Evolutionary conservation across 2,329 filamentous ascomycete species (phyloP).

Genomic region (Sarocladiaceae sp.): DNA sequence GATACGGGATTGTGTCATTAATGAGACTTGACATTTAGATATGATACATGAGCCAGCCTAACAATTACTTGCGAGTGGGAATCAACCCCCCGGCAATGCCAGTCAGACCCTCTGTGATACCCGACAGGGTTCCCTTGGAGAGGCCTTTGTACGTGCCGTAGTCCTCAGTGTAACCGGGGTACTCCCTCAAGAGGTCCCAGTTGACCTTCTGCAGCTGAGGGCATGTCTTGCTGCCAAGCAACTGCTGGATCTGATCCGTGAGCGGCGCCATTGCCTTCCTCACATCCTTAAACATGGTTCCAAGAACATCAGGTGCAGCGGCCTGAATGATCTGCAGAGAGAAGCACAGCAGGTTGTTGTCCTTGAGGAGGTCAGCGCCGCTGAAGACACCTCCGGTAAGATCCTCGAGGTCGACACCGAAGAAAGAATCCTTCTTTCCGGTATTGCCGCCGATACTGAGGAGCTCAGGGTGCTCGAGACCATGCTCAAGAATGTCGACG

Average conservation of each 20-base stretch:
- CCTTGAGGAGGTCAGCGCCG: conserved; percentile 29
- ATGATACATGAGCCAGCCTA: too few species aligned
- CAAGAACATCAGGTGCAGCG: conserved; percentile 32
- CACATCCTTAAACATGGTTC: conserved; percentile 21
- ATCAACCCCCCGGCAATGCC: conserved; percentile 10
- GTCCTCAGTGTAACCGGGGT: conserved; percentile 9
- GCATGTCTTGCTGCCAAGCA: conserved; percentile 7
- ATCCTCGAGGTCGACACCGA: conserved; percentile 34
- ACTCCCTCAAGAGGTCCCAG: conserved; percentile 10
- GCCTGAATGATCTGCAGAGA: conserved; percentile 29
- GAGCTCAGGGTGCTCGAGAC: conserved; percentile 32
- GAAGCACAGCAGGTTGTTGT: conserved; percentile 40
- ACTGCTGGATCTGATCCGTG: conserved; percentile 9
- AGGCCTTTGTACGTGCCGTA: conserved; percentile 13
- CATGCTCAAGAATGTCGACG: conserved; percentile 29
- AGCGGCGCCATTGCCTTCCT: conserved; percentile 8
- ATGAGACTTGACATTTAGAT: too few species aligned
- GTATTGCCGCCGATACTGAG: conserved; percentile 43
- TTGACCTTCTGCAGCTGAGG: conserved; percentile 10
- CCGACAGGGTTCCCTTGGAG: conserved; percentile 8
- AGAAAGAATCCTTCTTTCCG: conserved; percentile 41
- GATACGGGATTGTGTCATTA: too few species aligned
- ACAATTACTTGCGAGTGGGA: too few species aligned
- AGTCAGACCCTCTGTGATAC: not conserved
- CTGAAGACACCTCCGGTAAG: conserved; percentile 41